Evolutionary conservation across 2,329 filamentous ascomycete species (phyloP), one percentile per base, ranked within the genome.

Genomic region (Torrubiella hemipterigena): DNA sequence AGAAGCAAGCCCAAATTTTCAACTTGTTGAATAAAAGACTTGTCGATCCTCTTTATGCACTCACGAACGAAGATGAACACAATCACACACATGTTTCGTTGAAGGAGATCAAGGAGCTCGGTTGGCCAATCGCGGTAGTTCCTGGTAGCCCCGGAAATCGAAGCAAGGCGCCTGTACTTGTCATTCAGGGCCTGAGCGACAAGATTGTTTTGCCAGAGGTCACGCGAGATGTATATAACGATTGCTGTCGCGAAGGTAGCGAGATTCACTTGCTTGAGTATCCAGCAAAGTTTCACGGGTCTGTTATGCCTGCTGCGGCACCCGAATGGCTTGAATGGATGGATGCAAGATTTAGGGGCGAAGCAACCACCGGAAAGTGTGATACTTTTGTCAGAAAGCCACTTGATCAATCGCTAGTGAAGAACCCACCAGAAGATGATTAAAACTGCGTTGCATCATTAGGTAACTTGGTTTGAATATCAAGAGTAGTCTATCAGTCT

Each of bases 201-300:
- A 18, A 16, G 5, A 19, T 18, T 8, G 27, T 29, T 20, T 18
- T 29, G 12, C 17, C 16, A 11, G 9, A 20, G 18, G 27, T 13
- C 18, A 29, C 27, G 4, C 27, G 27, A 5, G 21, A 29, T 4
- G 27, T 29, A 7, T 29, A 29, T 20, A 14, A 20, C 6, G 27
- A 29, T 29, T 16, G 17, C 18, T 29, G 27, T 14, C 18, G 21
- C 6, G 8, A 12, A 5, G 27, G 27, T 12, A 19, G 27, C 27
- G 27, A 29, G 21, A 19, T 29, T 12, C 27, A 29, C 19, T 20
- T 29, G 27, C 27, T 16, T n/a, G 27, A 29, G 17, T 29, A 29
- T 20, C 27, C 27, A 17, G 17, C 16, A 7, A 29, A 19, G 27
- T 16, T 19, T 11, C 27, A 29, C 21, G 18, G 17, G 15, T 18